A percentile compares a stretch with the other conserved stretches of the same genome.
Conservation (phyloP, 208 protist species). For the Acanthamoeba lenticulata region DNA sequence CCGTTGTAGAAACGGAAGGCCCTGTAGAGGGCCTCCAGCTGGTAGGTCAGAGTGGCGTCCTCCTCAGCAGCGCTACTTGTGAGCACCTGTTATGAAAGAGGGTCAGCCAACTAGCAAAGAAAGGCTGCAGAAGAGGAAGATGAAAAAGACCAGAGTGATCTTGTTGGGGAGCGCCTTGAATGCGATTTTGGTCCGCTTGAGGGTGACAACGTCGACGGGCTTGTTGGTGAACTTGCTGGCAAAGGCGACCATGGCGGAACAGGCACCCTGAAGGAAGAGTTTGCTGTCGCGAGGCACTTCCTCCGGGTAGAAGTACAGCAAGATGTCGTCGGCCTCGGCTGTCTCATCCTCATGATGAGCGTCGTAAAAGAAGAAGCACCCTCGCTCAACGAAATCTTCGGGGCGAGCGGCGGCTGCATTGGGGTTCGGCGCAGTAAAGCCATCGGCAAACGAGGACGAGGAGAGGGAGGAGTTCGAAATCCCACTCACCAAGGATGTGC, state of each 20-base stretch:
- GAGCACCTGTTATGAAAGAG: background rate
- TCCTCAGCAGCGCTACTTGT: constrained; percentile 21
- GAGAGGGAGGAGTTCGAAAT: background rate
- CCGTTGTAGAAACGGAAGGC: constrained; percentile 66
- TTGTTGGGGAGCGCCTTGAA: constrained; percentile 50
- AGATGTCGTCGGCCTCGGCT: constrained; percentile 48
- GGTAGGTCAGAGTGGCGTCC: constrained; percentile 14
- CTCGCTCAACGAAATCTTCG: background rate
- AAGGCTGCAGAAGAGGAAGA: too few species aligned
- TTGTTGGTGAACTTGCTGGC: constrained; percentile 57
- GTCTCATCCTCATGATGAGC: constrained; percentile 48
- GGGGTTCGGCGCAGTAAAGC: background rate
- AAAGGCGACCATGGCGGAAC: constrained; percentile 54
- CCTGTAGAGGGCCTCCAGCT: constrained; percentile 54
- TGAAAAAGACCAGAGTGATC: constrained; percentile 9
- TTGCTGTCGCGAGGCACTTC: constrained; percentile 50
- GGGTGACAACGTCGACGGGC: constrained; percentile 32
- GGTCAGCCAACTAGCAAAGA: too few species aligned
- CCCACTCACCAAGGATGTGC: too few species aligned
- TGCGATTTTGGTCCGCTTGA: constrained; percentile 60
- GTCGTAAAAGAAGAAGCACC: constrained; percentile 66
- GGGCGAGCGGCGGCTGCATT: background rate
- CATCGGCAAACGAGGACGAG: background rate
- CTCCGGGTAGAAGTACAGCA: constrained; percentile 66
- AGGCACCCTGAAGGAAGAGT: constrained; percentile 58